Percentiles rank a stretch among this genome's conserved stretches.
These are phyloP conservation scores for Rubroshorea leprosula DNA, from an alignment of 345 rosid genomes.

Conservation along the genomic window DNA sequence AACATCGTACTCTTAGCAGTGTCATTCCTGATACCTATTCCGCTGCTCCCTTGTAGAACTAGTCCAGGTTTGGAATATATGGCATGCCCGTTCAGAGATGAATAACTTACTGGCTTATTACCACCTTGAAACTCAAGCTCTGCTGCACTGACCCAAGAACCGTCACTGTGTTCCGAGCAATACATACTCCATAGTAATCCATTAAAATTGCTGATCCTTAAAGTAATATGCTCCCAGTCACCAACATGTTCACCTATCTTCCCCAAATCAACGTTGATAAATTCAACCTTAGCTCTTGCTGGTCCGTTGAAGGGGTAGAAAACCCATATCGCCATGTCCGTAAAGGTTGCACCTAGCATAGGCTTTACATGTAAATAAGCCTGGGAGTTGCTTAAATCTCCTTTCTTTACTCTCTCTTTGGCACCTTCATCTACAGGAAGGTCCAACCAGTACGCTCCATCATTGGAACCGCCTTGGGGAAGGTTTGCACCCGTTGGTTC, in stretches of 20 bases:
- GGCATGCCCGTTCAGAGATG: conserved; percentile 78
- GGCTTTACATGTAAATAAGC: conserved; percentile 72
- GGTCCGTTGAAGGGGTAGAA: conserved; percentile 90
- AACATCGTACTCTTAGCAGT: conserved; percentile 49
- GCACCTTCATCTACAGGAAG: conserved; percentile 44
- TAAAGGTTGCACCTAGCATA: conserved; percentile 70
- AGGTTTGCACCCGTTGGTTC: conserved; percentile 61
- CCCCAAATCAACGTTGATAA: conserved; percentile 49
- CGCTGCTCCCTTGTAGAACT: conserved; percentile 61
- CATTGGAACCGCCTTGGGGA: conserved; percentile 77
- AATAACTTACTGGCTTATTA: conserved; percentile 50
- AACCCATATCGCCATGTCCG: conserved; percentile 67
- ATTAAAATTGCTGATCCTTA: conserved; percentile 70
- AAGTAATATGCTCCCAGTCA: conserved; percentile 85
- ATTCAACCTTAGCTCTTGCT: conserved; percentile 54
- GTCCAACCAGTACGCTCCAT: conserved; percentile 75
- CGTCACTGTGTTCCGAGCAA: conserved; percentile 65
- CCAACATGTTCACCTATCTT: conserved; percentile 80
- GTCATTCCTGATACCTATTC: conserved; percentile 66
- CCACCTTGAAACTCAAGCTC: conserved; percentile 55
- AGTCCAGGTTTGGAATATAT: conserved; percentile 69
- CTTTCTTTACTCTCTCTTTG: conserved; percentile 61
- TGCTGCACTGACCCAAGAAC: conserved; percentile 58
- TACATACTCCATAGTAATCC: conserved; percentile 53
- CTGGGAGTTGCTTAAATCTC: conserved; percentile 42